Percentiles rank a stretch among this genome's conserved stretches.
Evolutionary conservation across 2,329 filamentous ascomycete species (phyloP).

Genomic region (Cladosporium oxysporum): DNA sequence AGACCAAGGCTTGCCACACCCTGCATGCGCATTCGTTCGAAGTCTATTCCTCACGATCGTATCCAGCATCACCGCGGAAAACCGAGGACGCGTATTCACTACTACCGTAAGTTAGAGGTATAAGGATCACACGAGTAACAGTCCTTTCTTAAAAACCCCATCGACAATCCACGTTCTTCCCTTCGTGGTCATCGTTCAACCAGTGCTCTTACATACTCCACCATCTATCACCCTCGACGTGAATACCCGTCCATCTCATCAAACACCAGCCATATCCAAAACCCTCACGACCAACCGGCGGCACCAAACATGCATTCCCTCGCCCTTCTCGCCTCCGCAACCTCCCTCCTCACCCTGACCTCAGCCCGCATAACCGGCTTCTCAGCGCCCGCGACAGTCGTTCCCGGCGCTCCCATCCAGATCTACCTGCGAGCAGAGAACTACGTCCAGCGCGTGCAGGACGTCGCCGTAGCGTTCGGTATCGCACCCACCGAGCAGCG

Average conservation of each 20-base stretch:
- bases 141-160: background rate
- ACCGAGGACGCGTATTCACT: background rate
- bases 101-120: background rate
- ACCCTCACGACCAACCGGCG: background rate
- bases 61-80: slow-evolving; percentile 4
- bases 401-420: slow-evolving; percentile 41
- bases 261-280: background rate
- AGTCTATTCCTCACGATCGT: slow-evolving; percentile 7
- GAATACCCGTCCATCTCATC: background rate
- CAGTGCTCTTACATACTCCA: background rate
- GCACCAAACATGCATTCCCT: slow-evolving; percentile 9
- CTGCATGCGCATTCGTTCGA: background rate
- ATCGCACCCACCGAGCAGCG: slow-evolving; percentile 19
- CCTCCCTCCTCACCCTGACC: slow-evolving; percentile 27
- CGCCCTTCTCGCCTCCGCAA: background rate
- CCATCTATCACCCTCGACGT: background rate
- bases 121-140: background rate
- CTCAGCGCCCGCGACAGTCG: slow-evolving; percentile 45
- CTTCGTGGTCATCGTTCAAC: background rate
- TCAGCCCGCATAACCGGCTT: slow-evolving; percentile 49
- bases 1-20: background rate
- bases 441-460: slow-evolving; percentile 50
- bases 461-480: slow-evolving; percentile 50
- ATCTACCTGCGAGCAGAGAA: slow-evolving; percentile 44
- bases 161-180: background rate